Evolutionary conservation across 257 asterid genomes (phyloP).

Genomic region (Capsicum baccatum): DNA sequence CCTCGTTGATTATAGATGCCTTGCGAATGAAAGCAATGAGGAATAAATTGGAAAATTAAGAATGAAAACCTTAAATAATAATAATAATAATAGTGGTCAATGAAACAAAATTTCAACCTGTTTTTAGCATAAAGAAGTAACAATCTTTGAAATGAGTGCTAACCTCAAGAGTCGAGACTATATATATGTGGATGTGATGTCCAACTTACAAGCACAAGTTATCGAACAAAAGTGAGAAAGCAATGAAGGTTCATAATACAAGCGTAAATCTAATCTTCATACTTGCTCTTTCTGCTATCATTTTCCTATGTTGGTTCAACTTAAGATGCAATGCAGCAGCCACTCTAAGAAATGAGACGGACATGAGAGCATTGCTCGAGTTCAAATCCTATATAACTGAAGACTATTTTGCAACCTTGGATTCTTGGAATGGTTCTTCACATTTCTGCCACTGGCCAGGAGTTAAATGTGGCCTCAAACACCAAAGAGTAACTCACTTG

Average conservation of each 20-base stretch:
- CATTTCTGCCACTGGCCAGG: not conserved
- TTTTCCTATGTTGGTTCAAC: not conserved
- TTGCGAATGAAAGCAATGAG: not conserved
- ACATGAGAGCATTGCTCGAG: not conserved
- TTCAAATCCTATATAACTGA: not conserved
- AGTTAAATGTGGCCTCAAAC: not conserved
- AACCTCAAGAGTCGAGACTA: not conserved
- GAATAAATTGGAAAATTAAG: not conserved
- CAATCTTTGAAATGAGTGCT: not conserved
- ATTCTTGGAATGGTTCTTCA: not conserved
- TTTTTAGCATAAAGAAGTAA: not conserved
- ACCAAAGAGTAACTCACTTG: not conserved
- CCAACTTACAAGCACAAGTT: not conserved
- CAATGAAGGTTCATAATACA: not conserved
- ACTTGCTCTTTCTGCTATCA: not conserved
- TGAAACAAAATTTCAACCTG: not conserved
- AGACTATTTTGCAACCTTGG: not conserved
- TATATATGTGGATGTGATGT: not conserved
- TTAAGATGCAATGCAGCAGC: constrained; percentile 7
- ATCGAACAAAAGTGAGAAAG: constrained; percentile 6
- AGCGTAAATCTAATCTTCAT: not conserved
- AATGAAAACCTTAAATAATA: not conserved
- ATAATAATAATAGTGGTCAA: not conserved
- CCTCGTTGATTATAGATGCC: not conserved
- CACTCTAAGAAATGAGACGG: not conserved